phyloP scores from a whole-genome alignment of 371 early-diverging fungal species.

The Mucor saturninus region DNA sequence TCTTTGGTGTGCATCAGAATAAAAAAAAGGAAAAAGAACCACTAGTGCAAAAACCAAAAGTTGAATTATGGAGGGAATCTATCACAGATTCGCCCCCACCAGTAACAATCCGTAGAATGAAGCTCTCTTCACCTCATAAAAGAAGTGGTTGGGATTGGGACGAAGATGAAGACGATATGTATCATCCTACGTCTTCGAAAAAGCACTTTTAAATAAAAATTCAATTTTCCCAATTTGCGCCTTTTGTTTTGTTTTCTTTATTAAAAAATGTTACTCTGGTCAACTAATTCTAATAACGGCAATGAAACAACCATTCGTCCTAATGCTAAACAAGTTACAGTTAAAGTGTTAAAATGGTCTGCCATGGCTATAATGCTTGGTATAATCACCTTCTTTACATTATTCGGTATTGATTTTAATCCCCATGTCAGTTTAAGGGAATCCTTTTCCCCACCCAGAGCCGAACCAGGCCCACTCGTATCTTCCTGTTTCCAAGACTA shows the following conservation, averaged over 20 bases:
- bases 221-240: background rate
- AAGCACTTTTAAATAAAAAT: background rate
- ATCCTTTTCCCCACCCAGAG: conserved; percentile 34
- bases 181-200: background rate
- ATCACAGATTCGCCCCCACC: conserved; percentile 14
- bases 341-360: conserved; percentile 20
- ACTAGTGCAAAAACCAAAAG: conserved; percentile 4
- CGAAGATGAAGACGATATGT: conserved; percentile 16
- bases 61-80: conserved; percentile 19
- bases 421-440: conserved; percentile 39
- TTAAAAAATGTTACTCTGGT: conserved; percentile 2
- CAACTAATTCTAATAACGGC: background rate
- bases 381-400: conserved; percentile 33
- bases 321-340: conserved; percentile 4
- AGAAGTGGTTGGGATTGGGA: conserved; percentile 29
- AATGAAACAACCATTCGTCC: conserved; percentile 3
- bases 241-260: background rate
- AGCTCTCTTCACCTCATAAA: conserved; percentile 14
- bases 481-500: conserved; percentile 22
- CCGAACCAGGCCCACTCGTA: conserved; percentile 29
- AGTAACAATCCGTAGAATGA: conserved; percentile 23
- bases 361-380: background rate
- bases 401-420: conserved; percentile 49
- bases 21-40: conserved; percentile 19
- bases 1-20: background rate